A percentile compares a stretch with the other conserved stretches of the same genome.
Conservation (phyloP, 495 filamentous ascomycete genomes). For the Penicillium canescens region DNA sequence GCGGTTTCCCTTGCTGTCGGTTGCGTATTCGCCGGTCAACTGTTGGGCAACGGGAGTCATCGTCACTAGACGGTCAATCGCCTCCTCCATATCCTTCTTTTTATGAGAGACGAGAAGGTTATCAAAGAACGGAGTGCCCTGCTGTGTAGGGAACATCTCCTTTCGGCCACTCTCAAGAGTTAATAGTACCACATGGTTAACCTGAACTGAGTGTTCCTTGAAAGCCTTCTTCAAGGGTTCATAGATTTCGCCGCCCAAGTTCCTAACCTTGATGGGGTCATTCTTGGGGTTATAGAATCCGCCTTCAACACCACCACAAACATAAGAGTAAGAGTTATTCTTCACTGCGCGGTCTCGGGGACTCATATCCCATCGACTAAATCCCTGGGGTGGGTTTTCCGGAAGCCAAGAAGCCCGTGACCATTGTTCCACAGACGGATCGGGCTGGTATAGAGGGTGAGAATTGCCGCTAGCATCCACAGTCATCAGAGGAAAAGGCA, state of each 20-base stretch:
- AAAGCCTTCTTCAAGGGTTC: constrained; percentile 32
- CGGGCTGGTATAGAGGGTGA: constrained; percentile 8
- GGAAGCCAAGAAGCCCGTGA: constrained; percentile 31
- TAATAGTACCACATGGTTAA: constrained; percentile 45
- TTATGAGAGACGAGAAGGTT: constrained; percentile 32
- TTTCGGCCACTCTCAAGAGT: constrained; percentile 50
- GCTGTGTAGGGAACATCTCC: constrained; percentile 46
- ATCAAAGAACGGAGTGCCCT: constrained; percentile 39
- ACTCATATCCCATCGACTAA: constrained; percentile 27
- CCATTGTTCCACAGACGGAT: constrained; percentile 13
- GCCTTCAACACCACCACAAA: constrained; percentile 13
- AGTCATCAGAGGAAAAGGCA: constrained; percentile 24
- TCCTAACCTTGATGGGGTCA: constrained; percentile 47
- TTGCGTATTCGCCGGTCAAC: constrained; percentile 42
- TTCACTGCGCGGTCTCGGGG: constrained; percentile 16
- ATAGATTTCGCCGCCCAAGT: constrained; percentile 37
- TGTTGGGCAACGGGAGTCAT: constrained; percentile 42
- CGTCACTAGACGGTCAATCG: constrained; percentile 29
- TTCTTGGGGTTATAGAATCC: constrained; percentile 37
- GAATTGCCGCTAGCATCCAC: background rate
- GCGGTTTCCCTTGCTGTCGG: constrained; percentile 31
- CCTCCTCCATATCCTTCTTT: constrained; percentile 15
- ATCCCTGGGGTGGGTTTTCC: constrained; percentile 24
- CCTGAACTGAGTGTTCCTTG: constrained; percentile 27
- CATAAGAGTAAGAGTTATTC: constrained; percentile 20